Conservation (phyloP, 495 filamentous ascomycete species). For the Glarea lozoyensis region DNA sequence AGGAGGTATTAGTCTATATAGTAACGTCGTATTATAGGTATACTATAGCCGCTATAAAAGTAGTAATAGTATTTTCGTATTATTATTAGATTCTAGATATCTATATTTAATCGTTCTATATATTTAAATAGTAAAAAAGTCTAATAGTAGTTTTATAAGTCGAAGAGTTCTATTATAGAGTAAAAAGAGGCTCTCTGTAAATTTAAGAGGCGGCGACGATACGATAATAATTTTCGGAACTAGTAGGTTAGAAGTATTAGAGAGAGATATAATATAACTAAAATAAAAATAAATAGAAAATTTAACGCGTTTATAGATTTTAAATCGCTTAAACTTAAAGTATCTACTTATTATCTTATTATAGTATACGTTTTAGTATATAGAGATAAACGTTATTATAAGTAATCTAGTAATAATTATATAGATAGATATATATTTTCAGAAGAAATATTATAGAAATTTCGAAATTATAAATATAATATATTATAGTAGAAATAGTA, state of each 20-base stretch:
- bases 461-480: too few species aligned
- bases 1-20: conserved; percentile 6
- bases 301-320: conserved; percentile 11
- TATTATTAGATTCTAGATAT: conserved; percentile 5
- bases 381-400: not conserved
- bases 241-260: conserved; percentile 7
- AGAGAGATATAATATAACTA: conserved; percentile 9
- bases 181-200: conserved; percentile 8
- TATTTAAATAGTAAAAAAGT: conserved; percentile 7
- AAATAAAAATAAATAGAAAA: conserved; percentile 10
- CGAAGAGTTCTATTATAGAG: conserved; percentile 6
- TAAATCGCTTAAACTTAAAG: conserved; percentile 5
- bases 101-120: conserved; percentile 10
- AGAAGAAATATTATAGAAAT: too few species aligned
- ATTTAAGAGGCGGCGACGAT: conserved; percentile 4
- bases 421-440: too few species aligned
- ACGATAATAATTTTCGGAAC: conserved; percentile 9
- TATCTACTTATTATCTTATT: conserved; percentile 8
- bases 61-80: conserved; percentile 5
- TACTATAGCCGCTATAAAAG: conserved; percentile 5
- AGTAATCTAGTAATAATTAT: too few species aligned
- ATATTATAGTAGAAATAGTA: too few species aligned
- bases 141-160: conserved; percentile 5
- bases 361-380: conserved; percentile 21
- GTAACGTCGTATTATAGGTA: conserved; percentile 5